Evolutionary conservation across 257 asterid species (phyloP), one percentile per base, ranked within the genome.

Genomic region (Nemophila menziesii): DNA sequence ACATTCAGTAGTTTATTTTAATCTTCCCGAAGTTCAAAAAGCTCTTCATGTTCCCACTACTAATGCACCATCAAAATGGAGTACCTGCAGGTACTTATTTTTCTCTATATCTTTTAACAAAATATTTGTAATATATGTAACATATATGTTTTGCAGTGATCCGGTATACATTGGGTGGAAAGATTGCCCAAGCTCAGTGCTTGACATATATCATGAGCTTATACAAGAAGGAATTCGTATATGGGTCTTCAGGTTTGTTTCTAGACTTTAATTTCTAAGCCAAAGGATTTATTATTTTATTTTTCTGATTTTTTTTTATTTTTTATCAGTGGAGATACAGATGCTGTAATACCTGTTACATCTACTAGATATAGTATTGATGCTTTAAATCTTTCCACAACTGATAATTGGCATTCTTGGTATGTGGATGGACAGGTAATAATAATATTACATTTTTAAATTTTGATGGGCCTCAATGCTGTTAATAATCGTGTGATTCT

Each of bases 271-370:
- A 7, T 29, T 29, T 29, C 36, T 29, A 7, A 29, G 36, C 33
- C 10, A 26, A 26, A 26, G 10, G 5, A 5, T 26, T 26, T 26
- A 26, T 22, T 20, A 22, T 21, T 19, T 19, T 8, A 4, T 3
- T 16, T 14, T n/a, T 7, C 10, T 33, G 24, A 13, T 33, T n/a
- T 2, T 39, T 18, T n/a, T 16, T 15, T 23, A 7, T 33, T 56
- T 26, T 18, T 14, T 50, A 44, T 38, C 74, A 90, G 96, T 69
- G 99, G 99, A 2, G 93, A 90, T 52, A 69, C 92, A 3, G 96
- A 90, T 77, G 79, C 94, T 39, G 93, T 90, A 16, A 61, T 90
- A 55, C 99, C 97, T 5, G 94, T 85, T 44, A 72, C 99, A 44
- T 85, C 99, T 2, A 90, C 99, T 15, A 93, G 96, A 16, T 74